Evolutionary conservation across 768 basidiomycete species (phyloP), one percentile per base, ranked within the genome.

Genomic region (Lanmaoa rubissima): DNA sequence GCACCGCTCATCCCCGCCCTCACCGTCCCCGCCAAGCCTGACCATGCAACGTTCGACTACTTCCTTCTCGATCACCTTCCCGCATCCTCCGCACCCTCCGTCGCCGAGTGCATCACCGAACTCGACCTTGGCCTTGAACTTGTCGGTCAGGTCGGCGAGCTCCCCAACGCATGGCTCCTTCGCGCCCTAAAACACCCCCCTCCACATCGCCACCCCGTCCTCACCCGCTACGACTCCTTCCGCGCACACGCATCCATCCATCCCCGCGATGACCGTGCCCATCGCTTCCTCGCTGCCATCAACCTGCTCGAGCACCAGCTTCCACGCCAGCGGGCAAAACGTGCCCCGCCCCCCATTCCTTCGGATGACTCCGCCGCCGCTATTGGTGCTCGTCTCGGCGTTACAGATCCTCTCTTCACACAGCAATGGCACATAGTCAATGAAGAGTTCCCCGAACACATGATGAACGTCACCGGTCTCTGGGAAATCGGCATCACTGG

Each of bases 381-480:
- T 8, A 75, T 87, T 38, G 87, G 84, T 10, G 70, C 80, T 38
- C 77, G 79, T 12, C 78, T 96, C 39, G 81, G 78, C 19, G 86
- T 99, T 57, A 64, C 75, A 26, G 96, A 98, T 68, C 96, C 96
- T 0, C 76, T 88, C 57, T 94, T 97, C 69, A 68, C 78, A 16
- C 72, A 82, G 55, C 96, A 98, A 77, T 98, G 97, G 97, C 96
- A 98, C 76, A 78, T 98, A 24, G 82, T 97, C 58, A 98, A 99
- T 74, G 85, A 90, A 57, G 81, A 91, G 35, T 84, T 78, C 61
- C 89, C 87, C 5, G 82, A 89, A 65, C 83, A 92, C 61, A 85
- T 81, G 79, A 89, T 99, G 86, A 98, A 99, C 65, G 90, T 94
- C n/a, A 89, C 93, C 0, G 80, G 83, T 12, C 77, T 97, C 0